A percentile compares a stretch with the other conserved stretches of the same genome.
These are phyloP conservation scores for Salvia hispanica DNA, from an alignment of 257 asterid species.

Conservation along the genomic window DNA sequence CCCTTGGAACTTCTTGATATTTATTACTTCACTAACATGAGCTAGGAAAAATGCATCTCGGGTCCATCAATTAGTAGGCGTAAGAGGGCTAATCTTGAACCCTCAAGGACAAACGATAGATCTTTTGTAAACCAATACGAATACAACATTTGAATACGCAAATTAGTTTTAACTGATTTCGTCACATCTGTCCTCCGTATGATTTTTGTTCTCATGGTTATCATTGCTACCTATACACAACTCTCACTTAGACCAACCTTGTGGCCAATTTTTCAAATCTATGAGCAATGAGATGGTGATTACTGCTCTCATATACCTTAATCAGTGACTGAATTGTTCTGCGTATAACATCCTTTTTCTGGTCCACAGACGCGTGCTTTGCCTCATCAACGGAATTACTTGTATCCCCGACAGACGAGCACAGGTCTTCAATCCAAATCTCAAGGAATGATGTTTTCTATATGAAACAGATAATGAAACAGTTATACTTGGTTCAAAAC, in stretches of 20 bases:
- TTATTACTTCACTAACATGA: too few species aligned
- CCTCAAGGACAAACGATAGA: too few species aligned
- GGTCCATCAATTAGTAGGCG: too few species aligned
- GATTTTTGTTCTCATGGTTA: too few species aligned
- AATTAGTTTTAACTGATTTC: too few species aligned
- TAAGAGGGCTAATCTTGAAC: too few species aligned
- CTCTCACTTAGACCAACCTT: constrained; percentile 32
- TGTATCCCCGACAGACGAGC: constrained; percentile 63
- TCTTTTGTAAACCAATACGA: too few species aligned
- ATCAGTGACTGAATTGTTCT: constrained; percentile 60
- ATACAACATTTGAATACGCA: too few species aligned
- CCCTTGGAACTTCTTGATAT: too few species aligned
- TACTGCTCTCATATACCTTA: constrained; percentile 55
- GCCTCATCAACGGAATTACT: constrained; percentile 41
- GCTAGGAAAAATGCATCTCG: too few species aligned
- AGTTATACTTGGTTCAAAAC: background rate
- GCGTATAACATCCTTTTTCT: constrained; percentile 61
- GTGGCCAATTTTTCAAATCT: constrained; percentile 52
- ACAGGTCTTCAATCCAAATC: constrained; percentile 68
- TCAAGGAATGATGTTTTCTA: constrained; percentile 83
- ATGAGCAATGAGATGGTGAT: constrained; percentile 48
- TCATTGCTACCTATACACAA: too few species aligned
- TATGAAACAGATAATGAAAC: constrained; percentile 13
- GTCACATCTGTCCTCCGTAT: too few species aligned
- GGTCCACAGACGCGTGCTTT: constrained; percentile 43